Base-by-base conservation (phyloP, 331 rosid species). In the Rosa hybrid region DNA sequence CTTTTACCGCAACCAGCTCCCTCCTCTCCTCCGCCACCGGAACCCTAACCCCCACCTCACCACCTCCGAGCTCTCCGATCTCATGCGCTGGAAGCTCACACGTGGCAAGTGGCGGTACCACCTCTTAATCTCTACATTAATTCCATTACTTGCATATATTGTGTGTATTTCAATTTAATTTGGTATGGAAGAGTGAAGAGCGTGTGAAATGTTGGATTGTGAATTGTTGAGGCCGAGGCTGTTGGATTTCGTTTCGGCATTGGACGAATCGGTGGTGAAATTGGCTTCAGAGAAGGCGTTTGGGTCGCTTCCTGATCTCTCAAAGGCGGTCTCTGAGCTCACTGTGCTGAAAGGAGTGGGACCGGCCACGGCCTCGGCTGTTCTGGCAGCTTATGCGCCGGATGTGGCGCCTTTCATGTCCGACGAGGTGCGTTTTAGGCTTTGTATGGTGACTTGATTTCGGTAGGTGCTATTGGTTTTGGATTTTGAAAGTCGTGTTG, bases 11-110 rank as follows among this genome's bases (percentile, higher is more conserved):
- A 84, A 82, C 80, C 80, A 88, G 9, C 98, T 95, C 12, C 94
- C 96, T 72, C 78, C 77, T 13, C 89, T 92, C 51, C 78, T 94
- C 77, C 93, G 25, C 83, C 79, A 78, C 2, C 93, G 98, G 69
- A 94, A 89, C 96, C 98, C 98, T 95, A 91, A 81, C 79, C 91
- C 97, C 49, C 80, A 85, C 83, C 70, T 92, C 85, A 88, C 98
- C 71, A 80, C 88, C 42, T 20, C 86, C 12, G 97, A 92, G 60
- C 98, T 95, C 85, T 86, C 93, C 77, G 82, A 72, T 38, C 92
- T 95, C 84, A 92, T 95, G 98, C 94, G 86, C 54, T 94, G 97
- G 97, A 94, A 92, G 89, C 97, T 94, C 88, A 82, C 94, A 4
- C 97, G 97, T 14, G 98, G 98, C 0, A 93, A 95, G 83, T 91